A percentile compares a stretch with the other conserved stretches of the same genome.
phyloP scores from a whole-genome alignment of 257 asterid species.

The Fraxinus anomala region DNA sequence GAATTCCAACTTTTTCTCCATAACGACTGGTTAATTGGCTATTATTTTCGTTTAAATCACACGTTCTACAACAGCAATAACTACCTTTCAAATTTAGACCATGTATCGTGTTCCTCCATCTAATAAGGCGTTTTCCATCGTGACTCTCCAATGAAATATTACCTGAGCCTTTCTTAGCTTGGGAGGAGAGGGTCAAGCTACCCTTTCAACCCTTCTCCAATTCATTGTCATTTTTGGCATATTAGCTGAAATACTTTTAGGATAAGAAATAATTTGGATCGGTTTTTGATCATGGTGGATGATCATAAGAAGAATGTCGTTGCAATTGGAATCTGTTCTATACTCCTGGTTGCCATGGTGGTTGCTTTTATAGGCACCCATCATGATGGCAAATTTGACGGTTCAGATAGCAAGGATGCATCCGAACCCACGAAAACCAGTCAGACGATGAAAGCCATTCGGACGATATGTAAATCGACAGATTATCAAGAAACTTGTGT shows the following conservation, averaged over 20 bases:
- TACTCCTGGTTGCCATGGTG: conserved; percentile 60
- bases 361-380: conserved; percentile 43
- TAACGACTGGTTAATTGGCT: conserved; percentile 14
- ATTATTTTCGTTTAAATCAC: conserved; percentile 26
- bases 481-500: conserved; percentile 62
- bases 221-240: neutral
- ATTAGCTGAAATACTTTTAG: neutral
- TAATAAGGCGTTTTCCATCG: neutral
- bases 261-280: neutral
- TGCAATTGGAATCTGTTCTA: conserved; percentile 41
- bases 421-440: conserved; percentile 40
- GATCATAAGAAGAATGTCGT: conserved; percentile 41
- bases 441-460: conserved; percentile 58
- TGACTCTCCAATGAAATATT: neutral
- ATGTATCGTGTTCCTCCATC: neutral
- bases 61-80: conserved; percentile 31
- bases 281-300: conserved; percentile 42
- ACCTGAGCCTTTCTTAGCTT: conserved; percentile 3
- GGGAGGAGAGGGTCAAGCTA: conserved; percentile 34
- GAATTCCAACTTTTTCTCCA: neutral
- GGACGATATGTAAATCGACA: conserved; percentile 62
- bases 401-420: conserved; percentile 3
- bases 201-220: conserved; percentile 29
- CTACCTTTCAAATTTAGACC: conserved; percentile 21
- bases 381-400: neutral